Conservation (phyloP, 495 filamentous ascomycete genomes). For the Trichoderma reesei region DNA sequence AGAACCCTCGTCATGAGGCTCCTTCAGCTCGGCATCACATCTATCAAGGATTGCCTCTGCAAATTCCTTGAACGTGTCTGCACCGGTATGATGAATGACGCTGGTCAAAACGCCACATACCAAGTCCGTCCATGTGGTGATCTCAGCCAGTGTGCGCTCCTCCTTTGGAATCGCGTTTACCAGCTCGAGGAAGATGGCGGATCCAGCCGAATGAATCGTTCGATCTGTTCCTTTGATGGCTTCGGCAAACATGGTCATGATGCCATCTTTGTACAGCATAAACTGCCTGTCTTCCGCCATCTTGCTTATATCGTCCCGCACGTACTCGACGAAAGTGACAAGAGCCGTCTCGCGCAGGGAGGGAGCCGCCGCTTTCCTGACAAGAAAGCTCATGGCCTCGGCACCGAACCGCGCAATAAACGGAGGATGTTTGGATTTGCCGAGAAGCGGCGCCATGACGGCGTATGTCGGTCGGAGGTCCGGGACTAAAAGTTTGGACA, state of each 20-base stretch:
- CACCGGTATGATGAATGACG: constrained; percentile 69
- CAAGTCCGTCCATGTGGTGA: constrained; percentile 47
- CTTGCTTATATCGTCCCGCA: constrained; percentile 54
- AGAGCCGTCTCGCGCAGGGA: constrained; percentile 67
- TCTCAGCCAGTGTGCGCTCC: constrained; percentile 27
- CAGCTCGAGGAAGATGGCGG: constrained; percentile 57
- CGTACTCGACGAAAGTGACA: constrained; percentile 54
- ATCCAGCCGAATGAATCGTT: constrained; percentile 69
- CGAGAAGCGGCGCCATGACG: constrained; percentile 76
- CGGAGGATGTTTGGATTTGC: constrained; percentile 66
- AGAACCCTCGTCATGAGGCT: constrained; percentile 17
- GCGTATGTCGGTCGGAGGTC: constrained; percentile 76
- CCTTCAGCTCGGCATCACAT: constrained; percentile 27
- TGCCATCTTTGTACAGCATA: constrained; percentile 64
- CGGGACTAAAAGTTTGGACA: constrained; percentile 73
- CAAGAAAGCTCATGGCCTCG: constrained; percentile 86
- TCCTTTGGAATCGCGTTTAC: constrained; percentile 41
- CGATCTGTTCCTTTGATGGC: constrained; percentile 74
- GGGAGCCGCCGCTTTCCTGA: constrained; percentile 72
- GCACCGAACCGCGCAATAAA: constrained; percentile 87
- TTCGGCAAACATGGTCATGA: constrained; percentile 86
- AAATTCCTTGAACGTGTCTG: constrained; percentile 56
- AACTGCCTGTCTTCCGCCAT: constrained; percentile 39
- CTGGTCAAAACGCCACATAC: constrained; percentile 65
- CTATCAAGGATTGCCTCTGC: constrained; percentile 48